A percentile compares a stretch with the other conserved stretches of the same genome.
phyloP scores from a whole-genome alignment of 2,329 filamentous ascomycete species.

The Diaporthe velutina region DNA sequence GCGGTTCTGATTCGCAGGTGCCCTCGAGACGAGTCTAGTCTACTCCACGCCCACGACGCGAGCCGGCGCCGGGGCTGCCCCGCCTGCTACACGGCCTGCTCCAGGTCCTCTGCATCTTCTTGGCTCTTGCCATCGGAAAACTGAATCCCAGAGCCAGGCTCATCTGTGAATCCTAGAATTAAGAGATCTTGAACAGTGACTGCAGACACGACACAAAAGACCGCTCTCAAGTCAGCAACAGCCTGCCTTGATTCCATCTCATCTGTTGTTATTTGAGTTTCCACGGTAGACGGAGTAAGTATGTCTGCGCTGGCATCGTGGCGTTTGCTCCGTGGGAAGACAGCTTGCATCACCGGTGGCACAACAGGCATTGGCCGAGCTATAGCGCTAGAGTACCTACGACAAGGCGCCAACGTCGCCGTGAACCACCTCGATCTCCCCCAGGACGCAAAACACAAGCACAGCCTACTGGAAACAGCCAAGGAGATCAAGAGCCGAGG shows the following conservation, averaged over 20 bases:
- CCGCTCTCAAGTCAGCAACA: background rate
- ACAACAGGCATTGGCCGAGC: slow-evolving; percentile 77
- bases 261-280: background rate
- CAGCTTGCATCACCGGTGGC: slow-evolving; percentile 75
- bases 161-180: background rate
- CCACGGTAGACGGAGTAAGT: background rate
- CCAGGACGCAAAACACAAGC: slow-evolving; percentile 47
- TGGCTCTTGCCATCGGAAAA: background rate
- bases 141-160: background rate
- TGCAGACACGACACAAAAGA: background rate
- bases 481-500: slow-evolving; percentile 48
- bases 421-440: slow-evolving; percentile 70
- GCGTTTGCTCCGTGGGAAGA: slow-evolving; percentile 66
- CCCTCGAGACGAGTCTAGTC: background rate
- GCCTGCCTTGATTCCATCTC: background rate
- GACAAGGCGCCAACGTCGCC: slow-evolving; percentile 73
- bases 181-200: background rate
- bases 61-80: background rate
- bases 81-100: background rate
- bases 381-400: slow-evolving; percentile 75
- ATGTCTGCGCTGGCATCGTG: background rate
- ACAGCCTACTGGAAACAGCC: slow-evolving; percentile 49
- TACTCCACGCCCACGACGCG: background rate
- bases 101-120: background rate
- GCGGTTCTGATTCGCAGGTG: background rate